phyloP scores from a whole-genome alignment of 2,329 filamentous ascomycete species.

The Scopulariopsis brevicaulis region DNA sequence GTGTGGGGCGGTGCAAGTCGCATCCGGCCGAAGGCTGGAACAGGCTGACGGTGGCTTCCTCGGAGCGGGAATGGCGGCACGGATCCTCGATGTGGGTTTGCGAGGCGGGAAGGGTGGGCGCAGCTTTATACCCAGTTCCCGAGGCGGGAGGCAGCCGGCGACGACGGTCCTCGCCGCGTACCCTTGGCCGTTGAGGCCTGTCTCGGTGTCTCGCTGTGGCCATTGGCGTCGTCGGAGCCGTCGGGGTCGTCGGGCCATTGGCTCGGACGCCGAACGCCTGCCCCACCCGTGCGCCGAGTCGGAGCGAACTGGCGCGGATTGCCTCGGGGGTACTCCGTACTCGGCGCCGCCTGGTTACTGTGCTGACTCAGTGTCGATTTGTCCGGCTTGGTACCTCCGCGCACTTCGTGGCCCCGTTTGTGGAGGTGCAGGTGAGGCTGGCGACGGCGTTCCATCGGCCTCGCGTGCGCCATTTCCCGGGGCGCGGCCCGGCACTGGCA shows the following conservation, averaged over 20 bases:
- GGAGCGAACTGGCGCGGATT: background rate
- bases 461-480: background rate
- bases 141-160: no score
- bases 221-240: background rate
- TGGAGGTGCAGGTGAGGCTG: background rate
- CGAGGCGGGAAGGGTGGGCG: background rate
- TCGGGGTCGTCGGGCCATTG: background rate
- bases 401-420: background rate
- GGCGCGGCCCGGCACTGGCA: background rate
- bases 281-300: background rate
- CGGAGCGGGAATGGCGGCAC: background rate
- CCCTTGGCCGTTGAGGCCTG: background rate
- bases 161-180: background rate
- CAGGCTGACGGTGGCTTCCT: background rate
- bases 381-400: background rate
- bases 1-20: background rate
- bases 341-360: background rate
- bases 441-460: background rate
- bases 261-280: background rate
- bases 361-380: background rate
- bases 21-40: background rate
- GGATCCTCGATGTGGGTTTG: background rate
- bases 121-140: no score
- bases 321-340: background rate
- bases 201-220: no score